Base-by-base conservation (phyloP, 805 yeast genomes). In the Wickerhamiella hasegawae region DNA sequence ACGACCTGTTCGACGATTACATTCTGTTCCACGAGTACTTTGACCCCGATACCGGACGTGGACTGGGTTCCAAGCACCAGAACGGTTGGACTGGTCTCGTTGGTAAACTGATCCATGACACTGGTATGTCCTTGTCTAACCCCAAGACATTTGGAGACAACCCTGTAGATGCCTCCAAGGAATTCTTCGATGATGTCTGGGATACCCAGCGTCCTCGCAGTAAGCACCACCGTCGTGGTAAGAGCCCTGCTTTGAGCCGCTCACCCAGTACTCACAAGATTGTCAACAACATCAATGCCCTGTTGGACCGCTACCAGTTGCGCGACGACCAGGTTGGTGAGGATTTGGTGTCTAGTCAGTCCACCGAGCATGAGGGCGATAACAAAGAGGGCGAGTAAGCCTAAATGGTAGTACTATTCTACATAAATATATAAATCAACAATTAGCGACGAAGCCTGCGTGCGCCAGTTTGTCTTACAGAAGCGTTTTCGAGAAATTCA, bases 31-130 rank as follows among this genome's bases (percentile, higher is more conserved):
- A 71, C 53, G 96, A 84, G 60, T 84, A 77, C 54, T 84, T 84
- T 53, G 92, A 84, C 49, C 94, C 93, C 45, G 96, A 84, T 53
- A 78, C 90, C 2, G 96, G 96, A 27, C 69, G 94, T 45, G 96
- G 95, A 4, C 59, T 84, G 38, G 96, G 96, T 23, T 83, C 94
- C 1, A 74, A 84, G 35, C 94, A 85, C 61, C 96, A 84, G 60
- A 77, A 84, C 64, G 96, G 96, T 10, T 84, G 96, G 96, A 84
- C 95, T 1, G 85, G 93, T 0, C 65, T 85, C 31, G 90, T 83
- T 35, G 93, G 94, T 29, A 79, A 87, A 58, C 72, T 84, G 71
- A 81, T 85, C 50, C 90, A 80, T 52, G 63, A 85, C 58, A 79
- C 80, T 30, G 94, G 94, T 40, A 67, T 73, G 31, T 68, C 82